Evolutionary conservation across 179 eudicot genomes (phyloP).

Genomic region (Beta corolliflora): DNA sequence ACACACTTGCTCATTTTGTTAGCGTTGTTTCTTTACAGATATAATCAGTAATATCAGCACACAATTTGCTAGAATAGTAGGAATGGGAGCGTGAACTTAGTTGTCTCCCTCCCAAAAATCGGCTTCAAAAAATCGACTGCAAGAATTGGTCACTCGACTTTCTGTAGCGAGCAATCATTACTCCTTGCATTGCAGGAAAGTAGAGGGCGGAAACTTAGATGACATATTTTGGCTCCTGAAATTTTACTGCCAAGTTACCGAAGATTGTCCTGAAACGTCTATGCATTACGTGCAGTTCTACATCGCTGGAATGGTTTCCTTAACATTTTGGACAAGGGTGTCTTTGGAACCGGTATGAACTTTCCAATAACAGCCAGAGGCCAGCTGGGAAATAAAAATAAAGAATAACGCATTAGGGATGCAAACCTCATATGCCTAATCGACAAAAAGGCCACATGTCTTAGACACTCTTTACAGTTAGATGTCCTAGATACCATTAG

Average conservation of each 20-base stretch:
- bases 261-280: conserved; percentile 6
- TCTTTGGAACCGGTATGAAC: conserved; percentile 80
- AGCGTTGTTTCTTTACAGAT: conserved; percentile 28
- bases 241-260: conserved; percentile 22
- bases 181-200: conserved; percentile 23
- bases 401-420: conserved; percentile 11
- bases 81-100: conserved; percentile 12
- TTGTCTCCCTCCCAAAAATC: conserved; percentile 18
- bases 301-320: conserved; percentile 59
- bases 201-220: conserved; percentile 23
- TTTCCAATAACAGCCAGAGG: conserved; percentile 84
- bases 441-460: too few relatives aligned
- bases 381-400: conserved; percentile 54
- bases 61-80: conserved; percentile 25
- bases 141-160: conserved; percentile 21
- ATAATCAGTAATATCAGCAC: conserved; percentile 20
- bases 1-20: conserved; percentile 11
- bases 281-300: conserved; percentile 46
- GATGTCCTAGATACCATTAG: too few relatives aligned
- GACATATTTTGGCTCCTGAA: conserved; percentile 20
- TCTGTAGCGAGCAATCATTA: neutral
- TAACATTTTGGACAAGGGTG: conserved; percentile 65
- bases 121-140: conserved; percentile 7
- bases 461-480: too few relatives aligned
- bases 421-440: neutral